Evolutionary conservation across 306 rosid species (phyloP), one percentile per base, ranked within the genome.

Genomic region (Rubus parviflorus): DNA sequence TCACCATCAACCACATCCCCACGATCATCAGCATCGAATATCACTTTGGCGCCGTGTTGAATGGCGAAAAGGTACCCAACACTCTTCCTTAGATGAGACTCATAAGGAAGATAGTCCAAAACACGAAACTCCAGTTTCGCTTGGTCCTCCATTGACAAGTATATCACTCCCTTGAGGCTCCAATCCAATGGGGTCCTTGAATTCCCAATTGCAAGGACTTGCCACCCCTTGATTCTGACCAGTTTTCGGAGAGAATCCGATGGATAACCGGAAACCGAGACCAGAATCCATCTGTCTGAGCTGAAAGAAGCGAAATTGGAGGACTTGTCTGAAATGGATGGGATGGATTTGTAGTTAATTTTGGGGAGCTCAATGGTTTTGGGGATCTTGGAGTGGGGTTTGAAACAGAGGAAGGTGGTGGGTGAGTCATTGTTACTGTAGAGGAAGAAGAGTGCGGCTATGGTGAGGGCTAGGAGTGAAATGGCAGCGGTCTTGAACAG

Each of bases 391-490:
- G 79, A 30, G 52, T 47, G 64, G 63, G 75, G 56, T 46, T 79
- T 74, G 64, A 80, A 80, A 49, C 83, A 80, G 66, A 74, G 77
- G 75, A 74, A 75, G 57, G 79, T 60, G 43, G 79, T 6, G 58
- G 73, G 42, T 0, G 79, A 67, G 65, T 57, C 75, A 35, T 58
- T 48, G 65, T 74, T 52, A 23, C 48, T 74, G 23, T 51, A 70
- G 79, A 85, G 88, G 73, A 85, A 81, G 83, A 81, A 78, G 82
- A 85, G 60, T 66, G 83, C 35, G 16, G 81, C 85, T 3, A 81
- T 65, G 58, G 85, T 46, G 74, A 81, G 68, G 53, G 61, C 52
- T 1, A 81, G 52, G 73, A 85, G 13, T 30, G 76, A 72, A 51
- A 85, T 8, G 53, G 88, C 63, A 54, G 80, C 12, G 83, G 81